phyloP scores from a whole-genome alignment of 257 asterid species.

The Schizonepeta tenuifolia region DNA sequence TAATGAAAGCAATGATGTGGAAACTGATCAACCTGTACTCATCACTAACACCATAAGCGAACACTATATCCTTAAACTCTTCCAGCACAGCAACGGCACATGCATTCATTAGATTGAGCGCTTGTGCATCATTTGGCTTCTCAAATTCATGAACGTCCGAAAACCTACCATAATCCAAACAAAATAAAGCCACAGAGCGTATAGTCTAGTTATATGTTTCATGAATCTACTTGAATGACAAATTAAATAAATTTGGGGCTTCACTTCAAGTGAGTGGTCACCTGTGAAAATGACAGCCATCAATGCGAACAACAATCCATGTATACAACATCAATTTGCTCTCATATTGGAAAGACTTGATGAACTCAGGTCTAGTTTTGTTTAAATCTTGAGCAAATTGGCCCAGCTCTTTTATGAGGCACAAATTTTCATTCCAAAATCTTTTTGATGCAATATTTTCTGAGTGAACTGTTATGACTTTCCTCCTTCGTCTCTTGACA shows the following conservation, averaged over 20 bases:
- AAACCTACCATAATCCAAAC: constrained; percentile 54
- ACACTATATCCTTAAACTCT: constrained; percentile 74
- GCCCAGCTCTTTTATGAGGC: constrained; percentile 67
- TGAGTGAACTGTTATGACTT: constrained; percentile 50
- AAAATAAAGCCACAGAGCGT: background rate
- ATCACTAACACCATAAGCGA: constrained; percentile 91
- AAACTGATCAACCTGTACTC: constrained; percentile 67
- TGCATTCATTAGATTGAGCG: constrained; percentile 86
- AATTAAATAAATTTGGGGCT: constrained; percentile 9
- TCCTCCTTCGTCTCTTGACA: constrained; percentile 64
- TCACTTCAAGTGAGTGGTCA: constrained; percentile 29
- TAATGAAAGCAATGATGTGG: constrained; percentile 25
- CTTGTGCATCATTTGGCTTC: constrained; percentile 87
- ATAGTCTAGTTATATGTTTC: background rate
- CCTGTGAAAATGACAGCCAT: constrained; percentile 98
- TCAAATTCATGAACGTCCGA: constrained; percentile 76
- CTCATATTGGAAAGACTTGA: constrained; percentile 68
- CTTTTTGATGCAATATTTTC: constrained; percentile 71
- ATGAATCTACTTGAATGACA: constrained; percentile 18
- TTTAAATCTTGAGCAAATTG: constrained; percentile 51
- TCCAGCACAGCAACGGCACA: constrained; percentile 72
- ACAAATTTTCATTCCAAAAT: constrained; percentile 64
- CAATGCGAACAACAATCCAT: constrained; percentile 82
- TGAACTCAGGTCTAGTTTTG: constrained; percentile 58
- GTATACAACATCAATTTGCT: constrained; percentile 62